phyloP scores from a whole-genome alignment of 2,329 filamentous ascomycete species.

The Emmonsiellopsis sp. region DNA sequence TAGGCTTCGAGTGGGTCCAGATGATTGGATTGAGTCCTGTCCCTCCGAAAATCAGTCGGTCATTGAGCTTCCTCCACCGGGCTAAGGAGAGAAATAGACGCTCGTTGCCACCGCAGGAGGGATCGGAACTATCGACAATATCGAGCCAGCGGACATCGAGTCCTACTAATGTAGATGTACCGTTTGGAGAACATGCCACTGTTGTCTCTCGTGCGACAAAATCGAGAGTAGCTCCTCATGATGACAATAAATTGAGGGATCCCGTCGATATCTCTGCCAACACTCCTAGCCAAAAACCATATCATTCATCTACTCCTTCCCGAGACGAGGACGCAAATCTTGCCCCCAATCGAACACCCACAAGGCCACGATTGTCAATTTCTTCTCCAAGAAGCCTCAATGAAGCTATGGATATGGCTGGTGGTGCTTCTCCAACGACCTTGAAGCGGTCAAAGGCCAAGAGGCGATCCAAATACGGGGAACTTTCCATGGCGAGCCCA shows the following conservation, averaged over 20 bases:
- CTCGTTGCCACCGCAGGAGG: constrained; percentile 4
- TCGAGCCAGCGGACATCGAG: constrained; percentile 35
- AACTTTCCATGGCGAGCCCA: constrained; percentile 20
- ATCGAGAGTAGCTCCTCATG: background rate
- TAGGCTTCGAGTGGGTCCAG: constrained; percentile 76
- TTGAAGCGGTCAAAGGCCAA: constrained; percentile 34
- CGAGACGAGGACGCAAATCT: background rate
- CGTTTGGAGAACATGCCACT: constrained; percentile 44
- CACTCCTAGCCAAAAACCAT: background rate
- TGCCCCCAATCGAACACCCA: constrained; percentile 1
- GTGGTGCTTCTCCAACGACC: constrained; percentile 21
- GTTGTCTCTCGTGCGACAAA: background rate
- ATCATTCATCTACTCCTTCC: background rate
- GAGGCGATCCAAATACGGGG: constrained; percentile 29
- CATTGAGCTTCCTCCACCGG: constrained; percentile 42
- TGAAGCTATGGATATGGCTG: constrained; percentile 14
- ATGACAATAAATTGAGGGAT: background rate
- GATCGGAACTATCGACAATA: constrained; percentile 14
- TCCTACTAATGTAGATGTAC: constrained; percentile 48
- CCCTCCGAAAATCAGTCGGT: constrained; percentile 48
- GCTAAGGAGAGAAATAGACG: constrained; percentile 26
- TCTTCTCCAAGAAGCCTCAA: constrained; percentile 9
- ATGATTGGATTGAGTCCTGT: constrained; percentile 63
- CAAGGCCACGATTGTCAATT: background rate
- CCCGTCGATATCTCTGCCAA: background rate